phyloP scores from a whole-genome alignment of 1,139 yeast species.

The Debaryomycetaceae sp. region DNA sequence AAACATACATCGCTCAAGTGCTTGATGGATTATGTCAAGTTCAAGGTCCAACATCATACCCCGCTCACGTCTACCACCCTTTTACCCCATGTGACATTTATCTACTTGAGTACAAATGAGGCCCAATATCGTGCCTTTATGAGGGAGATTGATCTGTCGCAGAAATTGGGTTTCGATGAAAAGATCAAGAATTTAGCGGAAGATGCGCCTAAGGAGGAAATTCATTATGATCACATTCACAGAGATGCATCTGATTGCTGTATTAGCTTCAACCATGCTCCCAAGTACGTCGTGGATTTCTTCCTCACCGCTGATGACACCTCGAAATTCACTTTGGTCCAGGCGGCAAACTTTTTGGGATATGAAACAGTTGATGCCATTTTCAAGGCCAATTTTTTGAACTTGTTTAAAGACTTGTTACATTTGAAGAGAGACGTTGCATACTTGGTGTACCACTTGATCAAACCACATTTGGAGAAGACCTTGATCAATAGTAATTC shows the following conservation, averaged over 20 bases:
- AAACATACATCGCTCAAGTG: conserved; percentile 53
- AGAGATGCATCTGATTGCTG: conserved; percentile 1
- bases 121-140: conserved; percentile 35
- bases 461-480: conserved; percentile 37
- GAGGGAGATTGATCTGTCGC: conserved; percentile 2
- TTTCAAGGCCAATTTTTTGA: conserved; percentile 50
- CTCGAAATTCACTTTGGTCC: conserved; percentile 45
- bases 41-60: conserved; percentile 27
- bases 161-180: too few relatives aligned
- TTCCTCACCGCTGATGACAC: conserved; percentile 36
- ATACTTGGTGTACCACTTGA: conserved; percentile 42
- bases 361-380: conserved; percentile 40
- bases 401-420: conserved; percentile 43
- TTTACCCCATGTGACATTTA: conserved; percentile 48
- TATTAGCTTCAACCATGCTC: conserved; percentile 18
- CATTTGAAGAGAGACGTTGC: conserved; percentile 30
- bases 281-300: conserved; percentile 47
- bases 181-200: not conserved
- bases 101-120: conserved; percentile 50
- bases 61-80: conserved; percentile 15
- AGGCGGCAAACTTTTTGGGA: conserved; percentile 51
- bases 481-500: conserved; percentile 29
- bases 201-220: not conserved
- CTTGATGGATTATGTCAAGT: conserved; percentile 45
- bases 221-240: too few relatives aligned